Percentiles rank a stretch among this genome's conserved stretches.
phyloP scores from a whole-genome alignment of 2,329 filamentous ascomycete species.

The Talaromyces rugulosus region DNA sequence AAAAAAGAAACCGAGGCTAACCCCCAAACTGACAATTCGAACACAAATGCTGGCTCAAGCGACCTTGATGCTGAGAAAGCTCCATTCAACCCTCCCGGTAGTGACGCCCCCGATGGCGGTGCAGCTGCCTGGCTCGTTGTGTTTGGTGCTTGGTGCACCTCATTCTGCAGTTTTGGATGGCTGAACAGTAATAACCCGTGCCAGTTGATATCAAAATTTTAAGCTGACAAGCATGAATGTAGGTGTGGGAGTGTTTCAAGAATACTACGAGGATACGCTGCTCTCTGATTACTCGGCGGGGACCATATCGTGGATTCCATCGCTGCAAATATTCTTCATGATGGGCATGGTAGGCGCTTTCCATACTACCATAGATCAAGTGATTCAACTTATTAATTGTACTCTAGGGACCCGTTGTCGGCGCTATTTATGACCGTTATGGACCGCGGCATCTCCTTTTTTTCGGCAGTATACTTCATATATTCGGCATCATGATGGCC shows the following conservation, averaged over 20 bases:
- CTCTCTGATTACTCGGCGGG: conserved; percentile 47
- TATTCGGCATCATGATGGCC: conserved; percentile 18
- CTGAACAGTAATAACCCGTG: conserved; percentile 39
- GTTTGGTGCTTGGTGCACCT: conserved; percentile 18
- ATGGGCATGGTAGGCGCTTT: conserved; percentile 33
- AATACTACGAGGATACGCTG: conserved; percentile 51
- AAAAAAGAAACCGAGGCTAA: background rate
- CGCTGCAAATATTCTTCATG: conserved; percentile 55
- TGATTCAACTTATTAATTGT: background rate
- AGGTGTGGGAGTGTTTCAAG: conserved; percentile 53
- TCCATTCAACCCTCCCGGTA: background rate
- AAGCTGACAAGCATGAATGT: conserved; percentile 3
- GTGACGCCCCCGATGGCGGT: conserved; percentile 17
- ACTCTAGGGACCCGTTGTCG: background rate
- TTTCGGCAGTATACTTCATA: conserved; percentile 7
- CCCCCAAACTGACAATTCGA: background rate
- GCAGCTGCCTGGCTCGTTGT: conserved; percentile 23
- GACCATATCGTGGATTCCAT: conserved; percentile 57
- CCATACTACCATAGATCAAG: background rate
- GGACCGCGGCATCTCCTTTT: conserved; percentile 17
- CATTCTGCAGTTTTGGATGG: conserved; percentile 39
- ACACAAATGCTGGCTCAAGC: background rate
- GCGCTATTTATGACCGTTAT: conserved; percentile 36
- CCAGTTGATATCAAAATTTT: background rate
- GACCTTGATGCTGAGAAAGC: background rate